Base-by-base conservation (phyloP, 768 basidiomycete species). In the Lactarius quietus region DNA sequence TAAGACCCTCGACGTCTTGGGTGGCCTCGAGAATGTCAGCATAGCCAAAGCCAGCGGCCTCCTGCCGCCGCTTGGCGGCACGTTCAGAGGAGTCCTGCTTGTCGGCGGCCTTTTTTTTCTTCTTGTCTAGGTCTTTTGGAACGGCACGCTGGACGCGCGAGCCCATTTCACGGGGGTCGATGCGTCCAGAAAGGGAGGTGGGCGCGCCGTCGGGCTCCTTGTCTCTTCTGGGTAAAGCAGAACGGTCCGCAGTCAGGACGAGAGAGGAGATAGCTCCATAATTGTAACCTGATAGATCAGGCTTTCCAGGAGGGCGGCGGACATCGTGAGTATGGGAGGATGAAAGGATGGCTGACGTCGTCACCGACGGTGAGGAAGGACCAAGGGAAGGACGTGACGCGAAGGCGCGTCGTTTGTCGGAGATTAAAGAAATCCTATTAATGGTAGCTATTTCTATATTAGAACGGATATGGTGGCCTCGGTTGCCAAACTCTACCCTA, bases 171-270 rank as follows among this genome's bases (percentile, higher is more conserved):
- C 82, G 84, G 10, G 87, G 82, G 80, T 93, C 88, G 63, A 99
- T 98, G 31, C 90, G 85, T 18, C 97, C 97, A 53, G 87, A 89
- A 38, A 98, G 86, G 2, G 95, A 89, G 18, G 95, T 95, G 12
- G 95, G 92, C 9, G 94, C 93, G 68, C 97, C 96, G 80, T 97
- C 95, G 8, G 95, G 95, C 75, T 99, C 96, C 78, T 92, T 92
- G 82, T 95, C 93, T 68, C 95, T 83, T 55, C 93, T 84, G 23
- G 92, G 92, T 58, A 93, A 78, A 2, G 82, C 84, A 59, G 90
- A 89, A 61, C 88, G 82, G 78, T 93, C 90, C 15, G 96, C 93
- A n/a, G 92, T 95, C 73, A 98, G 82, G 53, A 98, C 96, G 52
- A 98, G 84, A 26, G 93, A 95, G 33, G 93, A 93, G 73, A 98